phyloP scores from a whole-genome alignment of 225 moss, liverwort and hornwort species.

The Ulota crispa region DNA sequence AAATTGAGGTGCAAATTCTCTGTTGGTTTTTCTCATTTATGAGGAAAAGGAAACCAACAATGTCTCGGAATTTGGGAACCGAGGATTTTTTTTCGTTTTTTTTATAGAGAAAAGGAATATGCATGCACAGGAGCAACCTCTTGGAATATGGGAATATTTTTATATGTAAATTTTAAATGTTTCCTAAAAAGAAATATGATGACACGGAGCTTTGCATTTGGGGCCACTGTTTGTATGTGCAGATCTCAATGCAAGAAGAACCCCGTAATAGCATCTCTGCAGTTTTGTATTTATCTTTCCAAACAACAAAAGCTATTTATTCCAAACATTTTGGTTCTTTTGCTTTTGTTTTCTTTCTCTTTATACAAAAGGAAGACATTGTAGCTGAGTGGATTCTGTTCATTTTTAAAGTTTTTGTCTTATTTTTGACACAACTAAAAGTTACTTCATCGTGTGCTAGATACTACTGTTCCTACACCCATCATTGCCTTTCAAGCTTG shows the following conservation, averaged over 20 bases:
- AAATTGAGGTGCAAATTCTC: background rate
- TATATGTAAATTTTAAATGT: background rate
- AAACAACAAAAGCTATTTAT: background rate
- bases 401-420: no score
- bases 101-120: background rate
- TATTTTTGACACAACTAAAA: background rate
- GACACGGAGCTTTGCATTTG: background rate
- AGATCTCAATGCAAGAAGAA: background rate
- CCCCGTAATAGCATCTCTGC: background rate
- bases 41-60: background rate
- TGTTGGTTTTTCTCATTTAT: background rate
- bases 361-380: no score
- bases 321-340: no score
- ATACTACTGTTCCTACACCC: background rate
- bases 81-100: background rate
- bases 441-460: background rate
- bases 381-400: no score
- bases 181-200: background rate
- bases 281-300: background rate
- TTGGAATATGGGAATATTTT: background rate
- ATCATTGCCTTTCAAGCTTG: background rate
- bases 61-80: background rate
- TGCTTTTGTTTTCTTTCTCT: background rate
- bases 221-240: no score
- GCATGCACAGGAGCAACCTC: background rate